Evolutionary conservation across 331 rosid genomes (phyloP).

Genomic region (Cydonia oblonga): DNA sequence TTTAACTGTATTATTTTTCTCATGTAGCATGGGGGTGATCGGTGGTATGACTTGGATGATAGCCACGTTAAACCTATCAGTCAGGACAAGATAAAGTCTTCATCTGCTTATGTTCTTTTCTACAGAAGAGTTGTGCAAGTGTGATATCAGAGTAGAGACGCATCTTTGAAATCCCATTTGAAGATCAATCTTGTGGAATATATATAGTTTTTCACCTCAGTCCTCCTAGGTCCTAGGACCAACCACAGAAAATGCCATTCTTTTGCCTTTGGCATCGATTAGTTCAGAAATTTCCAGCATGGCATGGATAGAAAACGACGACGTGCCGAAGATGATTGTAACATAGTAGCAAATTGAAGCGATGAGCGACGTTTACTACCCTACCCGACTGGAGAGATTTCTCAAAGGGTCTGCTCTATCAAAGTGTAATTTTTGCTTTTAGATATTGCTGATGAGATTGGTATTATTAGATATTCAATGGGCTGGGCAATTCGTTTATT

Average conservation of each 20-base stretch:
- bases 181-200: background rate
- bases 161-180: constrained; percentile 15
- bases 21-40: constrained; percentile 81
- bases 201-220: constrained; percentile 7
- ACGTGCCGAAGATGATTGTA: constrained; percentile 24
- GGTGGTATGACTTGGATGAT: constrained; percentile 91
- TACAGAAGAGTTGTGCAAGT: constrained; percentile 68
- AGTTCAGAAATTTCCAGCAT: constrained; percentile 13
- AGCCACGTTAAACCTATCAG: constrained; percentile 69
- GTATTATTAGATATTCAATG: constrained; percentile 13
- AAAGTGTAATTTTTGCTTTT: constrained; percentile 18
- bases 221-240: constrained; percentile 26
- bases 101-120: constrained; percentile 95
- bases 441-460: background rate
- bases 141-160: constrained; percentile 7
- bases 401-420: constrained; percentile 15
- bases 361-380: constrained; percentile 10
- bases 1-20: constrained; percentile 11
- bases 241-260: constrained; percentile 29
- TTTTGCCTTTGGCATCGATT: constrained; percentile 18
- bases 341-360: constrained; percentile 25
- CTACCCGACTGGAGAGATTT: constrained; percentile 2
- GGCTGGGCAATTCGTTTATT: constrained; percentile 12
- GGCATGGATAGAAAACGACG: constrained; percentile 15
- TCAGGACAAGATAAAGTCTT: constrained; percentile 85